Evolutionary conservation across 169 alveolate species (phyloP).

Genomic region (Babesia bovis): DNA sequence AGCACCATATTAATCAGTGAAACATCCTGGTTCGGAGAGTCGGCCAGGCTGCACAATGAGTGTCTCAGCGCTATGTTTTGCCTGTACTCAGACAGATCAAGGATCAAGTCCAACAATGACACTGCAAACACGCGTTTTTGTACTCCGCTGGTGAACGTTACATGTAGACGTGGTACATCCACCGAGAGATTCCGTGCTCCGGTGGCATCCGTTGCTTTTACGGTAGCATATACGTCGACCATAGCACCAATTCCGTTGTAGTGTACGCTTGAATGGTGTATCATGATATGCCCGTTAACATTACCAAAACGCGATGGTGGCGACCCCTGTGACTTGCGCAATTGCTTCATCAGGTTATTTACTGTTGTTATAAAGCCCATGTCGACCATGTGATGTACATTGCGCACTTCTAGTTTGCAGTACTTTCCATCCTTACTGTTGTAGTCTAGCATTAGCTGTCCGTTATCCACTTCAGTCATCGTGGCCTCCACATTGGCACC

Average conservation of each 20-base stretch:
- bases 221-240: constrained; percentile 16
- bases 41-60: not conserved
- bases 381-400: constrained; percentile 22
- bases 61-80: not conserved
- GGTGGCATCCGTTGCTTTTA: not conserved
- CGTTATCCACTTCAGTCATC: not conserved
- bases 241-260: constrained; percentile 19
- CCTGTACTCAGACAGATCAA: constrained; percentile 8
- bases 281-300: constrained; percentile 3
- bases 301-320: not conserved
- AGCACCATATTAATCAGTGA: not conserved
- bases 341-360: not conserved
- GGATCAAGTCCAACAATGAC: not conserved
- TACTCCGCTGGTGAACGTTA: constrained; percentile 11
- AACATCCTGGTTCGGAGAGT: not conserved
- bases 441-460: constrained; percentile 23
- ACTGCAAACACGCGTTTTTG: constrained; percentile 11
- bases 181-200: not conserved
- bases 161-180: constrained; percentile 22
- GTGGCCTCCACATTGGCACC: not conserved
- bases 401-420: constrained; percentile 7
- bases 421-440: not conserved
- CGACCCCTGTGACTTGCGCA: not conserved
- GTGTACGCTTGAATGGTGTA: constrained; percentile 24
- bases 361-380: not conserved